Base-by-base conservation (phyloP, 73 alveolate genomes). In the Symbiodinium natans region DNA sequence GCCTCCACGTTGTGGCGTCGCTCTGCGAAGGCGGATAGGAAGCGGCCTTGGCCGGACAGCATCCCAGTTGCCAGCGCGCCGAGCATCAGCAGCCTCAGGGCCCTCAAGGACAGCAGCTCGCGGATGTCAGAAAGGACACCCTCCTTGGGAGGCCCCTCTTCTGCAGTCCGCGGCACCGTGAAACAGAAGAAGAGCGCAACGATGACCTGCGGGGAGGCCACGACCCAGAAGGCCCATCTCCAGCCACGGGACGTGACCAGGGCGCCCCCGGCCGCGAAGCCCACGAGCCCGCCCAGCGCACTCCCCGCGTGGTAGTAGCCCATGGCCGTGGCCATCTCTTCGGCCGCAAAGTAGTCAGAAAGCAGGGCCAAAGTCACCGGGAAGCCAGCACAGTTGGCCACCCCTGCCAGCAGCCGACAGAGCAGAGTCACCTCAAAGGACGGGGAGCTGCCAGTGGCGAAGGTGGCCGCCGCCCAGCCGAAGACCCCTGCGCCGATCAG, bases 281-380 rank as follows among this genome's bases (percentile, higher is more conserved):
- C 96, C 75, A 89, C 27, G 23, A 89, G 52, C 1, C 96, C 96
- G 1, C 96, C 96, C 34, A 89, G 46, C 48, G 96, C 96, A 7
- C 54, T 36, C 11, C 93, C 93, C 48, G 96, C 96, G 36, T 89
- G 96, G 87, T 89, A 89, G 77, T 63, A 89, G 48, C 96, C 96
- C 96, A 89, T 89, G 48, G 96, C 96, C 23, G 96, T 89, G 54
- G 77, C 46, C 74, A 89, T 84, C 96, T 89, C 96, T 40, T 89
- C 88, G 17, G 88, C 68, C 5, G 33, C 88, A 27, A 89, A 89
- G 87, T 89, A 75, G 75, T 89, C 96, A 54, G 87, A 89, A 33
- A 89, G 75, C 86, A 89, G 75, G 52, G 96, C 96, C 87, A 89
- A 5, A 6, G 96, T 84, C 77, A 89, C 96, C 10, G 96, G 96